A percentile compares a stretch with the other conserved stretches of the same genome.
phyloP scores from a whole-genome alignment of 148 eudicot species.

The Drosera capensis region DNA sequence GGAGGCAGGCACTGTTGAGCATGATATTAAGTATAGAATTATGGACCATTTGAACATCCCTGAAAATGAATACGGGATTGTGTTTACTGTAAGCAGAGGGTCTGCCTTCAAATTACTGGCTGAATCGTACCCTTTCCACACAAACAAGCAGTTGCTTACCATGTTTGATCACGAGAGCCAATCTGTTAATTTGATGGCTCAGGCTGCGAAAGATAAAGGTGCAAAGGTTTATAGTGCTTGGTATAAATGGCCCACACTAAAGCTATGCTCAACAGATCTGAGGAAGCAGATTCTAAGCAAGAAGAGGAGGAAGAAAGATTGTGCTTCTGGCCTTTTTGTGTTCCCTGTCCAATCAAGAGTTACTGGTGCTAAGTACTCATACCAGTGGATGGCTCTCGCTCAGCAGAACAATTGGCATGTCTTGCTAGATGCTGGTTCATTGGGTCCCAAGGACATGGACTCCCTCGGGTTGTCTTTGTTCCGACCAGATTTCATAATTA shows the following conservation, averaged over 20 bases:
- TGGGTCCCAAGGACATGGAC: conserved; percentile 96
- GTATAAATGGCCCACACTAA: conserved; percentile 94
- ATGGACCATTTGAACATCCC: conserved; percentile 91
- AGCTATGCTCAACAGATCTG: conserved; percentile 77
- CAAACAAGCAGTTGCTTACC: conserved; percentile 70
- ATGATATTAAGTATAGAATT: conserved; percentile 69
- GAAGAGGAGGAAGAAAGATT: conserved; percentile 76
- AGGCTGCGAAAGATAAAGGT: conserved; percentile 70
- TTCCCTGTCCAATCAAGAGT: conserved; percentile 93
- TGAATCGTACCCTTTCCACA: conserved; percentile 83
- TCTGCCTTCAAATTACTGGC: conserved; percentile 85
- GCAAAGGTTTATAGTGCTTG: conserved; percentile 75
- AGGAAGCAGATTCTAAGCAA: conserved; percentile 70
- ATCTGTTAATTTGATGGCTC: conserved; percentile 89
- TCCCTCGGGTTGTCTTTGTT: conserved; percentile 84
- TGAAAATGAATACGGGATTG: conserved; percentile 85
- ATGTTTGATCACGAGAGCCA: conserved; percentile 99
- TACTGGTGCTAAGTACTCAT: conserved; percentile 86
- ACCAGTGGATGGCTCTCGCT: conserved; percentile 95
- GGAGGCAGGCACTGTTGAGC: conserved; percentile 68
- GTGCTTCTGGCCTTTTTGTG: conserved; percentile 70
- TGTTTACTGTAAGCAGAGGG: conserved; percentile 83
- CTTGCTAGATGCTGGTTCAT: conserved; percentile 80
- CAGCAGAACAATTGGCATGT: conserved; percentile 97
- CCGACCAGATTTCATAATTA: conserved; percentile 84